Percentiles rank a stretch among this genome's conserved stretches.
These are phyloP conservation scores for Acacia pycnantha DNA, from an alignment of 331 rosid species.

Conservation along the genomic window DNA sequence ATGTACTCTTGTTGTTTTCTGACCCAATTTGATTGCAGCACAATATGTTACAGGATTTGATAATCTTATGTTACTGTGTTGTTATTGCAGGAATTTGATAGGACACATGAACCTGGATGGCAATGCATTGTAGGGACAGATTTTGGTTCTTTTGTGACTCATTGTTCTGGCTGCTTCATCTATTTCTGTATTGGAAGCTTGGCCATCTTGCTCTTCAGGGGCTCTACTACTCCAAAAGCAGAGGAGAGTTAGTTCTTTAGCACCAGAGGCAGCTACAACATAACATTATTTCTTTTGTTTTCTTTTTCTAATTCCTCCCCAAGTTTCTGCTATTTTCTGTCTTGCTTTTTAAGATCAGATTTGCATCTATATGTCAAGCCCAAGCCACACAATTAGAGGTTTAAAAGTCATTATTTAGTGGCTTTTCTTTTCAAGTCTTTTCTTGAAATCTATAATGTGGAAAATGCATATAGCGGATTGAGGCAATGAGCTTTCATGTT, in stretches of 20 bases:
- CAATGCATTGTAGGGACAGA: constrained; percentile 93
- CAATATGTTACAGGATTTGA: neutral
- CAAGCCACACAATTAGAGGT: neutral
- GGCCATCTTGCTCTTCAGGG: constrained; percentile 77
- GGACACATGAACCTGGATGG: constrained; percentile 72
- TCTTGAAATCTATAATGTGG: neutral
- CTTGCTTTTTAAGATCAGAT: neutral
- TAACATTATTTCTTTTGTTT: neutral
- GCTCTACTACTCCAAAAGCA: constrained; percentile 54
- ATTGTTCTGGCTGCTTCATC: constrained; percentile 73
- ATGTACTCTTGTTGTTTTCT: no score
- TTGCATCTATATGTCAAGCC: neutral
- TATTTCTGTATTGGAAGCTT: constrained; percentile 76
- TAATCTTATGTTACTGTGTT: constrained; percentile 2
- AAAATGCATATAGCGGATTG: neutral
- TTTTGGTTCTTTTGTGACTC: constrained; percentile 92
- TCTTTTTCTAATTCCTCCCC: neutral
- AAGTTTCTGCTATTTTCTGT: neutral
- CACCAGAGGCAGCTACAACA: constrained; percentile 42
- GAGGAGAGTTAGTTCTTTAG: constrained; percentile 49
- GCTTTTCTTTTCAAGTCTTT: neutral
- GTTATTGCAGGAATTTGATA: constrained; percentile 71
- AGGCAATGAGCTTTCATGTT: neutral
- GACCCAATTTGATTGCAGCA: neutral
- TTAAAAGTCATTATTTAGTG: neutral